Base-by-base conservation (phyloP, 352 stramenopile species). In the Globisporangium cystogenes region DNA sequence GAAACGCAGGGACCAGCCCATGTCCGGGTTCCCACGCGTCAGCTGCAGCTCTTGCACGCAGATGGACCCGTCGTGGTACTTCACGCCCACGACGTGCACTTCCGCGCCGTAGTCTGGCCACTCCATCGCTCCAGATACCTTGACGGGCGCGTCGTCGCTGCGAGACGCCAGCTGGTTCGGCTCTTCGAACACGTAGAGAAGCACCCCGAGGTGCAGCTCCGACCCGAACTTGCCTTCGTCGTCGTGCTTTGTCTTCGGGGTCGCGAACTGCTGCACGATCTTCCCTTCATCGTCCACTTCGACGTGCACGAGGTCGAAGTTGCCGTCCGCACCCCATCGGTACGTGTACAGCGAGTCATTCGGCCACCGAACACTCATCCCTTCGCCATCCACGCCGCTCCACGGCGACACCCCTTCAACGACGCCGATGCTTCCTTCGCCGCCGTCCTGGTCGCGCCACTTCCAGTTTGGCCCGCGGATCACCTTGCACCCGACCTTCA, bases 391-490 rank as follows among this genome's bases (percentile, higher is more conserved):
- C 3, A 95, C 72, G 14, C 85, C 85, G 67, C 85, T 95, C 85
- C 85, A 95, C 0, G 85, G 85, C 16, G 82, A 93, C 4, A 95
- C 77, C 11, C 83, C 80, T 70, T 93, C 86, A 20, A 96, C 81
- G 37, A 80, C 60, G 37, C 86, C 86, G 26, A 96, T 70, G 18
- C 74, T 90, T 8, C 86, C 86, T 69, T 92, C 84, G 15, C 86
- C 86, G 15, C 86, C 86, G 46, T 96, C 86, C 79, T 96, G 83
- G 46, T 96, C 86, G 21, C 81, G 68, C 84, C 86, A 93, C 60
- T 94, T 95, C 86, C 86, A 96, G 59, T 93, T 90, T 18, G 87
- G 87, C 33, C 87, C 87, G n/a, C 87, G 85, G 62, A 91, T 88
- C 15, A 96, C 87, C 43, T 90, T 87, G 59, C 82, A 93, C 1